phyloP scores from a whole-genome alignment of 257 asterid genomes.

The Coffea canephora region DNA sequence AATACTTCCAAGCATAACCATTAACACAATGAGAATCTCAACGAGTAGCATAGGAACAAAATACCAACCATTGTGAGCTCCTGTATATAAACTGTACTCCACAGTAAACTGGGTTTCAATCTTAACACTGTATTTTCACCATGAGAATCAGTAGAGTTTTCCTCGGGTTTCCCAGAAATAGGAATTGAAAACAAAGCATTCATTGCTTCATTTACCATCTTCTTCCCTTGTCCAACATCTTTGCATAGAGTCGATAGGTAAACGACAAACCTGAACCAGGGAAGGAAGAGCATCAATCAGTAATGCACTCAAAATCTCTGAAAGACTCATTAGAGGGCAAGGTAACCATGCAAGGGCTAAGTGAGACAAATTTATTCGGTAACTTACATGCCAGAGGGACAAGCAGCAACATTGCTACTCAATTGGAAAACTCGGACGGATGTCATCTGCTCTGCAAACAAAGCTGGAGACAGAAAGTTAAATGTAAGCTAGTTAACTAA shows the following conservation, averaged over 20 bases:
- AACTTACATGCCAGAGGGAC: slow-evolving; percentile 84
- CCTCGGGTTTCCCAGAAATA: slow-evolving; percentile 32
- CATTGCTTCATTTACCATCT: slow-evolving; percentile 56
- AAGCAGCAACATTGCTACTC: slow-evolving; percentile 70
- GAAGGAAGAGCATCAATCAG: neutral
- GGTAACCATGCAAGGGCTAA: neutral
- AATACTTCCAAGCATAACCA: neutral
- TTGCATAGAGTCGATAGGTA: slow-evolving; percentile 71
- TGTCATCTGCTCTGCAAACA: slow-evolving; percentile 64
- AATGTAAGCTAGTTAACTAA: slow-evolving; percentile 11
- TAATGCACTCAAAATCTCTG: neutral
- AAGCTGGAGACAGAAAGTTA: slow-evolving; percentile 41
- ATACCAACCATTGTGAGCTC: slow-evolving; percentile 55
- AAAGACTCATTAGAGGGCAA: slow-evolving; percentile 2
- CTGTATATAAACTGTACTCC: slow-evolving; percentile 73
- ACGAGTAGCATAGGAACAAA: slow-evolving; percentile 4
- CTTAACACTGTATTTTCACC: slow-evolving; percentile 29
- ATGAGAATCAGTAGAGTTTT: slow-evolving; percentile 27
- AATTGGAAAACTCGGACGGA: slow-evolving; percentile 72
- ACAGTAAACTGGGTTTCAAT: slow-evolving; percentile 66
- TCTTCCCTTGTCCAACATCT: slow-evolving; percentile 66
- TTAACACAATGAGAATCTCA: neutral
- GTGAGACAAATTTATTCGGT: neutral
- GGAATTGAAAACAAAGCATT: slow-evolving; percentile 54
- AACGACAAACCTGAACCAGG: slow-evolving; percentile 63